Conservation (phyloP, 2,329 filamentous ascomycete species). For the Emmonsiellopsis sp. region DNA sequence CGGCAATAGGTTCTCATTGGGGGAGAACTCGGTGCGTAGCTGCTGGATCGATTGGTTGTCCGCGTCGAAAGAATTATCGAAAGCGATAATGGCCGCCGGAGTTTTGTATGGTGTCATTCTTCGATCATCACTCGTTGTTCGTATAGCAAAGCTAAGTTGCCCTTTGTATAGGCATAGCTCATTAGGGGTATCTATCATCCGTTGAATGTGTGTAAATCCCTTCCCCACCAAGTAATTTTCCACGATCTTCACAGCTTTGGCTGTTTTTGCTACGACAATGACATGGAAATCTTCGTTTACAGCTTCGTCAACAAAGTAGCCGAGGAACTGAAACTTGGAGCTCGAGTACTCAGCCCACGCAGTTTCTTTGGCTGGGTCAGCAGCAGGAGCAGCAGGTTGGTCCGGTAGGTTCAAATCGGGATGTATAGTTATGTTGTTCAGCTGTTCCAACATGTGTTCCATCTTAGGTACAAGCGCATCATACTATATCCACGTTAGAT, state of each 20-base stretch:
- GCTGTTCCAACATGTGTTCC: slow-evolving; percentile 23
- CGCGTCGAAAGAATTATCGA: slow-evolving; percentile 35
- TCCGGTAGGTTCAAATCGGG: slow-evolving; percentile 35
- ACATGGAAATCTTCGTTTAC: slow-evolving; percentile 28
- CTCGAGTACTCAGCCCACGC: slow-evolving; percentile 39
- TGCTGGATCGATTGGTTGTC: slow-evolving; percentile 19
- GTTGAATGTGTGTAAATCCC: slow-evolving; percentile 17
- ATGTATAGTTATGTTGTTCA: slow-evolving; percentile 36
- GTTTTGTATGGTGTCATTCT: slow-evolving; percentile 23
- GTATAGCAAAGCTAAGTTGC: slow-evolving; percentile 27
- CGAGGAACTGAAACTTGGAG: slow-evolving; percentile 36
- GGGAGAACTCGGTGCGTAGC: slow-evolving; percentile 12
- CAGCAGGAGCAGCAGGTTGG: slow-evolving; percentile 24
- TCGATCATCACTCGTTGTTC: slow-evolving; percentile 20
- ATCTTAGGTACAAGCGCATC: slow-evolving; percentile 22
- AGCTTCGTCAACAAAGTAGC: slow-evolving; percentile 31
- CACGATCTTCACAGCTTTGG: slow-evolving; percentile 28
- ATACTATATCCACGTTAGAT: slow-evolving; percentile 17
- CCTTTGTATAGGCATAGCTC: slow-evolving; percentile 29
- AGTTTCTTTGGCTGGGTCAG: slow-evolving; percentile 28
- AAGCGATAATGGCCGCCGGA: slow-evolving; percentile 32
- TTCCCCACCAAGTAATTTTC: slow-evolving; percentile 35
- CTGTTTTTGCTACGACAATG: slow-evolving; percentile 28
- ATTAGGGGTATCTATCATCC: slow-evolving; percentile 20
- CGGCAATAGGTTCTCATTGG: slow-evolving; percentile 27